phyloP scores from a whole-genome alignment of 306 rosid species.

The Vigna reflexopilosa region DNA sequence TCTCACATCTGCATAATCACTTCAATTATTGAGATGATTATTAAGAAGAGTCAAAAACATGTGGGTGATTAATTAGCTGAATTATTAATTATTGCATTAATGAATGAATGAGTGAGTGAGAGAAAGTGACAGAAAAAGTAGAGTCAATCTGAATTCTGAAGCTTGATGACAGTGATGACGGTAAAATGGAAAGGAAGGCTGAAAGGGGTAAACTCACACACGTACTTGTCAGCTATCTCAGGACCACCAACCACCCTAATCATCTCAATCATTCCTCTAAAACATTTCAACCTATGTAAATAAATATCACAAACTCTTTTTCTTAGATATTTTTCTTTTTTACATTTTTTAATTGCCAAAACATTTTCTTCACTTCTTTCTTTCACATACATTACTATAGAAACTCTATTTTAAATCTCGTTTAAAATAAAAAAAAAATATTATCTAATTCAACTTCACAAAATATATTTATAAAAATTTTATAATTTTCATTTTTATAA shows the following conservation, averaged over 20 bases:
- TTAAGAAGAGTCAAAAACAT: neutral
- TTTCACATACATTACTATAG: too few relatives aligned
- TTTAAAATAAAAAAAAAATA: too few relatives aligned
- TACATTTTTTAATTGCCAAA: too few relatives aligned
- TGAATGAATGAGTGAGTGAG: neutral
- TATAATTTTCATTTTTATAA: too few relatives aligned
- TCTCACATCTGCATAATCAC: neutral
- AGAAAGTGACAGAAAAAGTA: neutral
- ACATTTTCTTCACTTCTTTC: too few relatives aligned
- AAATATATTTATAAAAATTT: too few relatives aligned
- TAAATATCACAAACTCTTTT: too few relatives aligned
- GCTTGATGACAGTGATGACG: slow-evolving; percentile 21
- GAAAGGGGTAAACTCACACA: slow-evolving; percentile 5
- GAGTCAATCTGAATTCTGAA: slow-evolving; percentile 39
- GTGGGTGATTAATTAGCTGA: neutral
- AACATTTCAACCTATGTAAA: neutral
- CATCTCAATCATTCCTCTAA: neutral
- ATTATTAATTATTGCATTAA: neutral
- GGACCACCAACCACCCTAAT: slow-evolving; percentile 8
- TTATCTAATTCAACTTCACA: too few relatives aligned
- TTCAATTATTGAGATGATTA: slow-evolving; percentile 15
- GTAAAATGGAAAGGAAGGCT: slow-evolving; percentile 34
- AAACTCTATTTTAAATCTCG: too few relatives aligned
- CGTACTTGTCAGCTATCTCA: slow-evolving; percentile 21
- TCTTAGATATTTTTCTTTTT: too few relatives aligned